phyloP scores from a whole-genome alignment of 768 basidiomycete genomes.

The Phylloporus sp. region DNA sequence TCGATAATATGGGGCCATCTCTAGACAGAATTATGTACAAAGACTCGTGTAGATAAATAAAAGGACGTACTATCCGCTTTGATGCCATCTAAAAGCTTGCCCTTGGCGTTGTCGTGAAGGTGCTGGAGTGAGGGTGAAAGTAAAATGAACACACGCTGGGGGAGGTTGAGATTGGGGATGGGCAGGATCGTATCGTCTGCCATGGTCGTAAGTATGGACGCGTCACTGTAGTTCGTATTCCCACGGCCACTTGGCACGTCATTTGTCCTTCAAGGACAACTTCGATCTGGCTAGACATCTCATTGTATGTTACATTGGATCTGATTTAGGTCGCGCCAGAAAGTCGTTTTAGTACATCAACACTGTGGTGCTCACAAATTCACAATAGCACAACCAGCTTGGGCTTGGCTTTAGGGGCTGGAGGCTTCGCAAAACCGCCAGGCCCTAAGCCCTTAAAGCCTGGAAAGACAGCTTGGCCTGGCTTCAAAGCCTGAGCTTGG shows the following conservation, averaged over 20 bases:
- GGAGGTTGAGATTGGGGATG: slow-evolving; percentile 79
- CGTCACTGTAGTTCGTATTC: slow-evolving; percentile 10
- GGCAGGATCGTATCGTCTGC: slow-evolving; percentile 82
- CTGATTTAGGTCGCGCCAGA: no score
- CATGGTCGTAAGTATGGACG: slow-evolving; percentile 42
- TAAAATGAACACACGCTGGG: slow-evolving; percentile 77
- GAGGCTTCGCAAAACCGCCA: no score
- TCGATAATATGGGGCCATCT: slow-evolving; percentile 86
- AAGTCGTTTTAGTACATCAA: no score
- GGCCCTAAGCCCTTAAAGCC: no score
- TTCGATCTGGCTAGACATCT: no score
- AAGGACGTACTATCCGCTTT: slow-evolving; percentile 67
- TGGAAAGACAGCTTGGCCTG: no score
- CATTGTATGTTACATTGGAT: no score
- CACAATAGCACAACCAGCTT: no score
- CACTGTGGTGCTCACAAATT: no score
- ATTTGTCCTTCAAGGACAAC: no score
- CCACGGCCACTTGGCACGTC: neutral
- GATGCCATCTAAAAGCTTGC: slow-evolving; percentile 67
- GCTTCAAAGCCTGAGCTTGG: no score
- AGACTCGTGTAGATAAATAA: neutral
- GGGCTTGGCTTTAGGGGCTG: no score
- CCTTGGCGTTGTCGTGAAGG: slow-evolving; percentile 65
- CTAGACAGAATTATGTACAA: slow-evolving; percentile 34
- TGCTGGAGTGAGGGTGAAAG: slow-evolving; percentile 55